phyloP scores from a whole-genome alignment of 176 grass and related monocot species.

The Oryza nivara region DNA sequence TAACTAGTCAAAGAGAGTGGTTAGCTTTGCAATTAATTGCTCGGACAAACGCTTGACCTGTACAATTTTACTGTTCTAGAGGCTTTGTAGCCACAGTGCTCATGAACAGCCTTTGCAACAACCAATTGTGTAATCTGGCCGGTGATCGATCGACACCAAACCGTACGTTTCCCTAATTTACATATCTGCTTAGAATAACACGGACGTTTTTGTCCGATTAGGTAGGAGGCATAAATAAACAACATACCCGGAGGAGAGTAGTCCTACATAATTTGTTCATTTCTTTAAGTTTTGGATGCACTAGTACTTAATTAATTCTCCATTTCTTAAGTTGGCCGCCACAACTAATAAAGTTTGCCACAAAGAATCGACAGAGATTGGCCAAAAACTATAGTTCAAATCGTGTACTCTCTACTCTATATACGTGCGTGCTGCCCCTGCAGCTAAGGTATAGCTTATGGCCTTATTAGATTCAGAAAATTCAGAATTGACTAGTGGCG shows the following conservation, averaged over 20 bases:
- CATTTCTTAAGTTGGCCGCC: background rate
- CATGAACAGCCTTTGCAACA: background rate
- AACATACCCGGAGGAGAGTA: background rate
- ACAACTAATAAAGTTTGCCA: background rate
- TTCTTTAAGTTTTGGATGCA: background rate
- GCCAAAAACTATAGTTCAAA: background rate
- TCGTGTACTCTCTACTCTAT: background rate
- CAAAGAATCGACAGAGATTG: background rate
- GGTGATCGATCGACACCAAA: background rate
- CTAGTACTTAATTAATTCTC: background rate
- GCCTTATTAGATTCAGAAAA: background rate
- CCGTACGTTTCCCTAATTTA: conserved; percentile 17
- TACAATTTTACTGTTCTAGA: background rate
- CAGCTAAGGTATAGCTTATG: background rate
- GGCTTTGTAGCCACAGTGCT: background rate
- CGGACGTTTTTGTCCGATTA: background rate
- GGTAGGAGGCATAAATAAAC: conserved; percentile 18
- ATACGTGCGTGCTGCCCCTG: conserved; percentile 14
- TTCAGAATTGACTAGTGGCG: background rate
- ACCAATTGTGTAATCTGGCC: background rate
- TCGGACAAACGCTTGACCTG: background rate
- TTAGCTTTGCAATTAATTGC: background rate
- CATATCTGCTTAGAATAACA: background rate
- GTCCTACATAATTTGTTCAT: background rate
- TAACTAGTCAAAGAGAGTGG: background rate